phyloP scores from a whole-genome alignment of 164 flowering plant species.

The Chloranthus sessilifolius region DNA sequence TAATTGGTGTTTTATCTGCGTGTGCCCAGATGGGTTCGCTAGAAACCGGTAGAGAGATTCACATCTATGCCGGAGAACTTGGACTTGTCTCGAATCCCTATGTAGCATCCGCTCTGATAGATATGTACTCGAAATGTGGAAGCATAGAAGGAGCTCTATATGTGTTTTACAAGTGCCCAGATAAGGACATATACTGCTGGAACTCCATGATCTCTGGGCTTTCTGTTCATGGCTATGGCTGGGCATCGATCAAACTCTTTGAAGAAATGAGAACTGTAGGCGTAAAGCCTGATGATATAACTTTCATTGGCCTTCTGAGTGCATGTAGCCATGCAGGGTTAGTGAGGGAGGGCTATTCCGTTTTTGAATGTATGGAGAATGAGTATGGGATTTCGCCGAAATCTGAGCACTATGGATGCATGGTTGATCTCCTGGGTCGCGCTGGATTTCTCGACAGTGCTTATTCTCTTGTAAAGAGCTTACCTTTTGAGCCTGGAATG shows the following conservation, averaged over 20 bases:
- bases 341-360: slow-evolving; percentile 26
- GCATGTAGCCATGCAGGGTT: slow-evolving; percentile 41
- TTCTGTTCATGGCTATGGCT: slow-evolving; percentile 34
- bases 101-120: slow-evolving; percentile 24
- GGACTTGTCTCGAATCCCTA: slow-evolving; percentile 16
- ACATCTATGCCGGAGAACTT: slow-evolving; percentile 12
- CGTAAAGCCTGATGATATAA: slow-evolving; percentile 32
- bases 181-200: slow-evolving; percentile 35
- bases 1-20: slow-evolving; percentile 25
- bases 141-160: slow-evolving; percentile 15
- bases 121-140: slow-evolving; percentile 16
- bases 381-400: slow-evolving; percentile 30
- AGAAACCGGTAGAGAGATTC: slow-evolving; percentile 21
- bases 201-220: slow-evolving; percentile 38
- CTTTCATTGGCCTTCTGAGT: slow-evolving; percentile 38
- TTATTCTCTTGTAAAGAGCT: slow-evolving; percentile 20
- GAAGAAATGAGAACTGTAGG: slow-evolving; percentile 13
- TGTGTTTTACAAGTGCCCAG: slow-evolving; percentile 29
- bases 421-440: slow-evolving; percentile 40
- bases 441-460: slow-evolving; percentile 29
- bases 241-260: slow-evolving; percentile 28
- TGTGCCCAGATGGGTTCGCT: slow-evolving; percentile 29
- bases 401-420: slow-evolving; percentile 42
- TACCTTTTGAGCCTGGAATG: slow-evolving; percentile 39
- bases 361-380: slow-evolving; percentile 29